phyloP scores from a whole-genome alignment of 306 rosid genomes.

The Inga leiocalycina region DNA sequence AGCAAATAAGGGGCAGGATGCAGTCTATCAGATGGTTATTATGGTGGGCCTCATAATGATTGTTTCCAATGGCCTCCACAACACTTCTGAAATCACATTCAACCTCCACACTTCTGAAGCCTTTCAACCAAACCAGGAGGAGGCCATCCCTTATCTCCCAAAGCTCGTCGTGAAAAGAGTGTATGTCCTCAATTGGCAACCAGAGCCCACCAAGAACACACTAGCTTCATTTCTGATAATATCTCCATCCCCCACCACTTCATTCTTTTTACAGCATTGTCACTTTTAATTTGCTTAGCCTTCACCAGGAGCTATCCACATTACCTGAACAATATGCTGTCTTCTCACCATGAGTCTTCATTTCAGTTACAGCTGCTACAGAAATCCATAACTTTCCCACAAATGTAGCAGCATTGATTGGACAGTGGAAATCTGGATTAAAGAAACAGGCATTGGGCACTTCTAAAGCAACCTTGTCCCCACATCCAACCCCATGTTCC shows the following conservation, averaged over 20 bases:
- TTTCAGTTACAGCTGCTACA: background rate
- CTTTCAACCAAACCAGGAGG: background rate
- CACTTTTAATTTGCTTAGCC: background rate
- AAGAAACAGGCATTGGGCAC: background rate
- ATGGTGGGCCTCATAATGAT: background rate
- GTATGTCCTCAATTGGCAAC: background rate
- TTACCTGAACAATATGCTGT: background rate
- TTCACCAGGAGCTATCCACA: background rate
- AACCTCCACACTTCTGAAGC: background rate
- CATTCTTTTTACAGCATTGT: background rate
- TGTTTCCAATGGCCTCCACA: background rate
- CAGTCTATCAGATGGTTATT: background rate
- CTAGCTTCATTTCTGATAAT: background rate
- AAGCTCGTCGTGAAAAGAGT: background rate
- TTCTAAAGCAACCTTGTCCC: background rate
- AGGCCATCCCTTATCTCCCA: background rate
- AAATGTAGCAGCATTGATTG: background rate
- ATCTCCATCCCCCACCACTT: background rate
- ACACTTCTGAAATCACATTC: background rate
- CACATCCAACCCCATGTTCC: background rate
- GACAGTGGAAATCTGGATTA: background rate
- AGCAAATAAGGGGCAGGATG: background rate
- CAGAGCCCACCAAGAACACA: background rate
- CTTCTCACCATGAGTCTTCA: background rate
- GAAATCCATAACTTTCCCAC: background rate